phyloP scores from a whole-genome alignment of 352 stramenopile species.

The Blastocystis sp. region DNA sequence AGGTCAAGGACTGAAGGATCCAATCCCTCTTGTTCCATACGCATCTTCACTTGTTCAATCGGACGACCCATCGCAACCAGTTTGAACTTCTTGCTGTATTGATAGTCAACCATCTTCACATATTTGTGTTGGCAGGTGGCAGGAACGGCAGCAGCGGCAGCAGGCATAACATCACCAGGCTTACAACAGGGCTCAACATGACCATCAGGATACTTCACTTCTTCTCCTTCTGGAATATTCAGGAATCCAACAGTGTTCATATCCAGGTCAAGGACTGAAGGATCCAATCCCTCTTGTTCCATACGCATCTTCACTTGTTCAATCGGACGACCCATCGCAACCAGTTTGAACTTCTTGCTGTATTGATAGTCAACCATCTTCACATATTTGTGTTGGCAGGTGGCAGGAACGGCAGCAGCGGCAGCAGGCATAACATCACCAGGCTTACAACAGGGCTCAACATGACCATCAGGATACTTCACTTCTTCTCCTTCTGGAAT shows the following conservation, averaged over 20 bases:
- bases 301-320: conserved; percentile 77
- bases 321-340: conserved; percentile 72
- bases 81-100: conserved; percentile 35
- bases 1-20: conserved; percentile 68
- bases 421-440: not conserved
- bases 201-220: conserved; percentile 8
- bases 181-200: conserved; percentile 8
- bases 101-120: conserved; percentile 27
- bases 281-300: conserved; percentile 61
- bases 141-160: not conserved
- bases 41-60: conserved; percentile 71
- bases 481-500: not conserved
- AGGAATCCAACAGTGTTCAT: conserved; percentile 42
- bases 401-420: not conserved
- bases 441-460: conserved; percentile 3
- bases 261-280: conserved; percentile 25
- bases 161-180: not conserved
- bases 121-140: conserved; percentile 29
- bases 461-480: conserved; percentile 5
- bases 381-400: conserved; percentile 60
- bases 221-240: conserved; percentile 14
- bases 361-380: conserved; percentile 71
- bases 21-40: conserved; percentile 71
- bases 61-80: conserved; percentile 71
- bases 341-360: conserved; percentile 75